phyloP scores from a whole-genome alignment of 2,329 filamentous ascomycete genomes.

The Aureobasidium subglaciale region DNA sequence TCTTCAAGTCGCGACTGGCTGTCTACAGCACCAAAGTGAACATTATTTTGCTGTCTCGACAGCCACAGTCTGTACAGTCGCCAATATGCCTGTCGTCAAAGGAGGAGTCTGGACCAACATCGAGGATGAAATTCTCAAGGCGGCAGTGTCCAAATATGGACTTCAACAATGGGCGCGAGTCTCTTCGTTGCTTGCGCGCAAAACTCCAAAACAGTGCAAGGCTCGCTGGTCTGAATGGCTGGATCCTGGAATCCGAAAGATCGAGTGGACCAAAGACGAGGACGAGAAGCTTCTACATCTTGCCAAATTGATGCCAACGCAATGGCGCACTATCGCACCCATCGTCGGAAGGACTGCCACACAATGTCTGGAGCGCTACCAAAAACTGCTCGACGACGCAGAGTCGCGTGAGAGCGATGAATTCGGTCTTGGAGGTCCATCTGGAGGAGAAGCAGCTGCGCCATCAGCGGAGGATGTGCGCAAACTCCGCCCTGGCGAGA shows the following conservation, averaged over 20 bases:
- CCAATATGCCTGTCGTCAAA: constrained; percentile 57
- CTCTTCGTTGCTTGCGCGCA: constrained; percentile 90
- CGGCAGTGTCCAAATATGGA: constrained; percentile 88
- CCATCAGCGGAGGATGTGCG: constrained; percentile 90
- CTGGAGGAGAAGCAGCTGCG: constrained; percentile 77
- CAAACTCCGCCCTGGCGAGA: constrained; percentile 73
- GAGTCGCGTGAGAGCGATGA: constrained; percentile 79
- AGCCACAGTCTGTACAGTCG: neutral
- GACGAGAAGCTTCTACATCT: constrained; percentile 95
- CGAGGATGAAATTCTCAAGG: constrained; percentile 95
- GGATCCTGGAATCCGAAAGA: constrained; percentile 95
- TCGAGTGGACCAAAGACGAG: constrained; percentile 98
- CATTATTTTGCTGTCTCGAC: neutral
- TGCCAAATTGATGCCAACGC: constrained; percentile 96
- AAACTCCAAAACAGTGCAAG: constrained; percentile 98
- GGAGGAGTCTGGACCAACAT: constrained; percentile 64
- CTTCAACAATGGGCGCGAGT: constrained; percentile 98
- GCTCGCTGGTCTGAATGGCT: constrained; percentile 98
- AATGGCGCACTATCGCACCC: constrained; percentile 97
- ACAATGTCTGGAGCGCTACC: constrained; percentile 93
- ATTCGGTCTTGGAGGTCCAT: constrained; percentile 74
- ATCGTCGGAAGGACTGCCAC: constrained; percentile 95
- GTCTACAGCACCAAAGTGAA: neutral
- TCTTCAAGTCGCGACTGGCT: neutral
- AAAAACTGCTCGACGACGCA: constrained; percentile 91